These are phyloP conservation scores for Fusarium sp. DNA, from an alignment of 2,329 filamentous ascomycete genomes.

Conservation along the genomic window DNA sequence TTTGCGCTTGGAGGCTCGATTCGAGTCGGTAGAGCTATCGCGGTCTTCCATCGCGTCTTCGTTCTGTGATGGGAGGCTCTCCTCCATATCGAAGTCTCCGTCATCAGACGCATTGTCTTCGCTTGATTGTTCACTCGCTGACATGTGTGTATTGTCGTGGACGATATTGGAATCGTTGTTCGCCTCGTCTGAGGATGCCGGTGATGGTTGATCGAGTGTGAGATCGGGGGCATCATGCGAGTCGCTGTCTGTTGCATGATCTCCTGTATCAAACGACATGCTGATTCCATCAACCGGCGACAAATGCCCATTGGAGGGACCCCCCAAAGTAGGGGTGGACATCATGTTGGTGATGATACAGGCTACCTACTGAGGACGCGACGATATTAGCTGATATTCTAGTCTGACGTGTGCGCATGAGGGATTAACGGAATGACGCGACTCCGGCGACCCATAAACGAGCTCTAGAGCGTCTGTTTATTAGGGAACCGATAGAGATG, in stretches of 20 bases:
- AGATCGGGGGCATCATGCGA: constrained; percentile 76
- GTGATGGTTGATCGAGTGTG: constrained; percentile 58
- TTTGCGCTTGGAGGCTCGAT: constrained; percentile 78
- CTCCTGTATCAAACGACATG: constrained; percentile 50
- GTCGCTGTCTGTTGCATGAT: constrained; percentile 68
- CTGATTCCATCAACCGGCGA: constrained; percentile 61
- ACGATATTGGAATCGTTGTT: constrained; percentile 54
- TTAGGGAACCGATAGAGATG: constrained; percentile 43
- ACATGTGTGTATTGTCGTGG: constrained; percentile 51
- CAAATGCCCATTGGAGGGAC: constrained; percentile 73
- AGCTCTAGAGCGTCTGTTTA: constrained; percentile 23
- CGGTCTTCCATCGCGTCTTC: constrained; percentile 61
- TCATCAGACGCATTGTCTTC: constrained; percentile 70
- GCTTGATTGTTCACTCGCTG: constrained; percentile 59
- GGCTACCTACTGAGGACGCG: constrained; percentile 58
- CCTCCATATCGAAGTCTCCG: constrained; percentile 80
- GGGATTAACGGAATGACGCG: constrained; percentile 34
- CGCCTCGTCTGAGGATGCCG: constrained; percentile 53
- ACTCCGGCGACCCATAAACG: constrained; percentile 44
- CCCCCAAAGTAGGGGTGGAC: constrained; percentile 68
- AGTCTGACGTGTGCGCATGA: constrained; percentile 22
- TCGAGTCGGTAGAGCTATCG: constrained; percentile 77
- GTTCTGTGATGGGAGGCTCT: constrained; percentile 59
- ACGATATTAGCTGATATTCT: constrained; percentile 47
- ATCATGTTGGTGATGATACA: constrained; percentile 70